Conservation (phyloP, 176 grass and related monocot species). For the Areca catechu region DNA sequence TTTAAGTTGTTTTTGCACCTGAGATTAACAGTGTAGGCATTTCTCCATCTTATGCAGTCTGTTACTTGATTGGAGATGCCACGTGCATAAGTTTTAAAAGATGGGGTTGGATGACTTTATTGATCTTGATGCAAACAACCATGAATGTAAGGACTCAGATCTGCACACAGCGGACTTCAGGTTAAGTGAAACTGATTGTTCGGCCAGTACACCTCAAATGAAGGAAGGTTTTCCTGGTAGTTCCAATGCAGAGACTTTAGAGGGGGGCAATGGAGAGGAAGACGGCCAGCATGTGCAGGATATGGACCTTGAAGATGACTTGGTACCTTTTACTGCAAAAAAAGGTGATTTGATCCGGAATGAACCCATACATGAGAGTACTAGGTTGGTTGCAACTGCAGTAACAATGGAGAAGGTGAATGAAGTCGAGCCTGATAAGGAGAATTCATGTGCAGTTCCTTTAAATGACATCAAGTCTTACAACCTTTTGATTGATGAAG, state of each 20-base stretch:
- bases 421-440: conserved; percentile 12
- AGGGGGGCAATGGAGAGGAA: conserved; percentile 25
- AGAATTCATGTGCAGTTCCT: conserved; percentile 1
- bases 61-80: no score
- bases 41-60: no score
- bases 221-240: conserved; percentile 1
- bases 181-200: conserved; percentile 13
- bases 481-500: conserved; percentile 32
- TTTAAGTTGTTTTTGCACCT: no score
- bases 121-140: conserved; percentile 34
- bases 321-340: conserved; percentile 11
- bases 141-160: neutral
- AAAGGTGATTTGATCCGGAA: no score
- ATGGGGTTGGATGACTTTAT: conserved; percentile 54
- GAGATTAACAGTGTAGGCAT: no score
- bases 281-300: conserved; percentile 48
- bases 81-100: neutral
- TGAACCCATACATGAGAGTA: conserved; percentile 15
- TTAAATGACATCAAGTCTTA: conserved; percentile 12
- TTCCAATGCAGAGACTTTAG: neutral
- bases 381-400: conserved; percentile 12
- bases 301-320: conserved; percentile 76
- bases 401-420: neutral
- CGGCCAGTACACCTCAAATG: neutral
- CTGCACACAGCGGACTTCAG: conserved; percentile 11